These are phyloP conservation scores for Cymbopogon citratus DNA, from an alignment of 176 grass and related monocot genomes.

Conservation along the genomic window DNA sequence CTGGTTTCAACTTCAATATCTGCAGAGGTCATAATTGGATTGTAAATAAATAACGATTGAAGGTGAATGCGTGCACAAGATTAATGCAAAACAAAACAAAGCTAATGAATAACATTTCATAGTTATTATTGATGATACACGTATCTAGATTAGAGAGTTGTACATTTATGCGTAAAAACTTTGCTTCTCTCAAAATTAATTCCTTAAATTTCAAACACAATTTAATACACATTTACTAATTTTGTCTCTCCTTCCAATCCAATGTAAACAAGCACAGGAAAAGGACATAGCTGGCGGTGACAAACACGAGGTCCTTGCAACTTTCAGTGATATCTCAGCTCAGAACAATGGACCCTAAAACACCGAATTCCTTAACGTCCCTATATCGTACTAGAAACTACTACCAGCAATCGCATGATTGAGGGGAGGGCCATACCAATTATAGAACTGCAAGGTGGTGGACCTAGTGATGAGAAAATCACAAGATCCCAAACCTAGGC, in stretches of 20 bases:
- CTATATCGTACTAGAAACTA: neutral
- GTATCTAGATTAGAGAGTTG: neutral
- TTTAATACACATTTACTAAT: neutral
- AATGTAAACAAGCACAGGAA: neutral
- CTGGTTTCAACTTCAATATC: neutral
- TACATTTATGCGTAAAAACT: neutral
- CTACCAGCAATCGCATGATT: constrained; percentile 9
- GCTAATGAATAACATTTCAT: neutral
- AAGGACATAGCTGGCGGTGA: neutral
- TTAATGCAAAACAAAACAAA: neutral
- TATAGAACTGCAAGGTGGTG: constrained; percentile 16
- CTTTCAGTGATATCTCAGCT: neutral
- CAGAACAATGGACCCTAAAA: neutral
- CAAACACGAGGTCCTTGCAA: constrained; percentile 18
- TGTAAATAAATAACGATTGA: neutral
- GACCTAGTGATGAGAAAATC: neutral
- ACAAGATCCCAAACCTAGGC: constrained; percentile 30
- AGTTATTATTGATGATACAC: neutral
- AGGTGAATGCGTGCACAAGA: neutral
- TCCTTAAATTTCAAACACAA: neutral
- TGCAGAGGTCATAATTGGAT: neutral
- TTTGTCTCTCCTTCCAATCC: neutral
- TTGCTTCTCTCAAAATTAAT: neutral
- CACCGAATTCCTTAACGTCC: neutral
- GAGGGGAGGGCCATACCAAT: constrained; percentile 25